A percentile compares a stretch with the other conserved stretches of the same genome.
These are phyloP conservation scores for Setaria italica DNA, from an alignment of 202 grass and related monocot genomes.

Conservation along the genomic window DNA sequence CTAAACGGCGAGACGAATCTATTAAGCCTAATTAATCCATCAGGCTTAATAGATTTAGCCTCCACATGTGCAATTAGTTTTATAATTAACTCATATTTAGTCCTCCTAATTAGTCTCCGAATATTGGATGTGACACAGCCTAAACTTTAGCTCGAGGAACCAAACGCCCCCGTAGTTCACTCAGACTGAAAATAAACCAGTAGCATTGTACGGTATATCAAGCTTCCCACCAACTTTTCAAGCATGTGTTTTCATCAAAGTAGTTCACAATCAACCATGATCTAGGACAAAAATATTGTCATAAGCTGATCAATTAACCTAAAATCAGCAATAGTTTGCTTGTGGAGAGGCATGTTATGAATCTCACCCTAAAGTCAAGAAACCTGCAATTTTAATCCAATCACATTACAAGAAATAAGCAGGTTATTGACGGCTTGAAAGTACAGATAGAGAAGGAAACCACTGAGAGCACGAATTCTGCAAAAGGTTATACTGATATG, in stretches of 20 bases:
- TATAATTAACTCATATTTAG: too few relatives aligned
- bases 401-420: conserved; percentile 47
- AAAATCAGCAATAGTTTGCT: background rate
- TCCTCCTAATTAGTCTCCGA: too few relatives aligned
- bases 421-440: conserved; percentile 70
- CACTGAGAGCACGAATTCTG: conserved; percentile 20
- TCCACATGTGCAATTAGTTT: too few relatives aligned
- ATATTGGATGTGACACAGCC: too few relatives aligned
- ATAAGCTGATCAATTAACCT: conserved; percentile 1
- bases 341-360: background rate
- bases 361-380: background rate
- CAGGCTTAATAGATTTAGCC: too few relatives aligned
- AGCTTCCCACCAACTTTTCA: background rate
- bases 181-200: background rate
- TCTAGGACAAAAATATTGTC: background rate
- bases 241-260: conserved; percentile 12
- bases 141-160: too few relatives aligned
- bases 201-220: background rate
- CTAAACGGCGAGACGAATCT: too few relatives aligned
- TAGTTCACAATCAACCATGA: background rate
- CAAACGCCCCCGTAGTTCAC: too few relatives aligned
- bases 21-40: too few relatives aligned
- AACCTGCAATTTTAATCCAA: background rate
- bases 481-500: conserved; percentile 7
- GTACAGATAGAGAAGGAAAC: conserved; percentile 65